phyloP scores from a whole-genome alignment of 2,329 filamentous ascomycete genomes.

The Paraphoma sp. region DNA sequence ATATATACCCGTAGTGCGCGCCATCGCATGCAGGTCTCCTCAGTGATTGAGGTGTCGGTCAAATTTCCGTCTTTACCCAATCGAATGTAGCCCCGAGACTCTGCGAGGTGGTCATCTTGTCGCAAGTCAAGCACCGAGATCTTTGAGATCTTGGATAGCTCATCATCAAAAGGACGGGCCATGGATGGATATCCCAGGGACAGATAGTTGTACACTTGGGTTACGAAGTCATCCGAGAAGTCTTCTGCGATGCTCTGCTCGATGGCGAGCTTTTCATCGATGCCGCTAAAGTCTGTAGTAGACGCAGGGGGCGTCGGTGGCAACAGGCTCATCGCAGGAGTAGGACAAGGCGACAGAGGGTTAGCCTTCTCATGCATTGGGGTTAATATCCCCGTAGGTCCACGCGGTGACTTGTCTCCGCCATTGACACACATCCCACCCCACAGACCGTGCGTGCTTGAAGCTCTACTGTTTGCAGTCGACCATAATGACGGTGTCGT shows the following conservation, averaged over 20 bases:
- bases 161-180: constrained; percentile 81
- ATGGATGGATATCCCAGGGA: constrained; percentile 90
- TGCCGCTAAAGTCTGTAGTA: constrained; percentile 47
- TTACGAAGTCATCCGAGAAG: constrained; percentile 84
- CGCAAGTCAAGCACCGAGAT: constrained; percentile 73
- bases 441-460: constrained; percentile 73
- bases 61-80: constrained; percentile 55
- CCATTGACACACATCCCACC: constrained; percentile 68
- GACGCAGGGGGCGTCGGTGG: constrained; percentile 49
- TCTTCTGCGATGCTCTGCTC: constrained; percentile 65
- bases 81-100: constrained; percentile 76
- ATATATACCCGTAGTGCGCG: constrained; percentile 84
- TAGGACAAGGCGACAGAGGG: constrained; percentile 50
- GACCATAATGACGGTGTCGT: constrained; percentile 46
- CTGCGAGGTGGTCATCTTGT: constrained; percentile 70
- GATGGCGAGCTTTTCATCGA: constrained; percentile 50
- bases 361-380: constrained; percentile 50
- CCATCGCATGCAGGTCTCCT: constrained; percentile 74
- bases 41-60: constrained; percentile 58
- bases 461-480: constrained; percentile 52
- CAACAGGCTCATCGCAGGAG: constrained; percentile 37
- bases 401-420: constrained; percentile 48
- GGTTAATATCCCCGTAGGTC: constrained; percentile 60
- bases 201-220: constrained; percentile 96
- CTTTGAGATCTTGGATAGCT: constrained; percentile 80